Base-by-base conservation (phyloP, 2,329 filamentous ascomycete genomes). In the Pyricularia grisea region DNA sequence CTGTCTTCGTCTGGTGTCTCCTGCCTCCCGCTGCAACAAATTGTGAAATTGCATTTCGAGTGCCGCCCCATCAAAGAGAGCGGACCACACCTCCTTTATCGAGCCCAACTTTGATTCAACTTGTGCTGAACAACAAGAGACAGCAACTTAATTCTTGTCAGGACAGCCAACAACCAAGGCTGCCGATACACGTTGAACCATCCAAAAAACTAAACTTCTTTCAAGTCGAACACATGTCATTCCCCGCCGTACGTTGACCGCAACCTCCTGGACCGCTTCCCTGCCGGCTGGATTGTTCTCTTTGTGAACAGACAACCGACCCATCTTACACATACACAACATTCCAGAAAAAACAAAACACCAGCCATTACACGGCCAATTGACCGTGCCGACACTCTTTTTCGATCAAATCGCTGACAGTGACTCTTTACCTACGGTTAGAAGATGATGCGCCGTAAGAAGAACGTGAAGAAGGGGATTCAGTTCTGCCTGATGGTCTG, bases 381-480 rank as follows among this genome's bases (percentile, higher is more conserved):
- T 25, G 31, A 23, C n/a, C 17, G 66, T 30, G n/a, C 31, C 50
- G 25, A 14, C 6, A 33, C 58, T 20, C 25, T 61, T 50, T 58
- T 17, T 30, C 31, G 11, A 17, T 12, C 55, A 4, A 50, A 31
- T 68, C 69, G 74, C 76, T 77, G 74, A 77, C 72, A 65, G 14
- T 36, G 4, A 72, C 71, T 55, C 71, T n/a, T 68, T 65, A n/a
- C 68, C 69, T 33, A 67, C 76, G 72, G 1, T 28, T 81, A 93
- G 89, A 92, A 96, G 83, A 95, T 97, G 92, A 94, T 97, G 81
- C 94, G 95, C 84, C 91, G 93, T 83, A 99, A 99, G 94, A 99
- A 99, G 92, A 98, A 99, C 88, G 94, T 99, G 85, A 97, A 97
- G 92, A 97, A 97, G 89, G 95, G 95, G 79, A 98, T 99, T 79